phyloP scores from a whole-genome alignment of 257 asterid species.

The Lavandula angustifolia region DNA sequence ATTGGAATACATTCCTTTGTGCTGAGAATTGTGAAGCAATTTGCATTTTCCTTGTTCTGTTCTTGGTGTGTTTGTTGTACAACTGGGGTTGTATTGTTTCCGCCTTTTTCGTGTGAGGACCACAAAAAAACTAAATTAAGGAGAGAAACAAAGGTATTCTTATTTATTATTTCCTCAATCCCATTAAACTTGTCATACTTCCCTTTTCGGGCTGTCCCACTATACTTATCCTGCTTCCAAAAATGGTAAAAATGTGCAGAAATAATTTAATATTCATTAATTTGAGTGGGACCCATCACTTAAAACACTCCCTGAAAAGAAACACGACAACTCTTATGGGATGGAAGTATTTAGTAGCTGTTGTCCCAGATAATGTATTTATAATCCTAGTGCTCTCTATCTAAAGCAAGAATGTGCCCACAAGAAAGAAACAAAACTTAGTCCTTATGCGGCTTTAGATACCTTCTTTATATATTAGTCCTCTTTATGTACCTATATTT shows the following conservation, averaged over 20 bases:
- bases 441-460: background rate
- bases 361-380: background rate
- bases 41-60: slow-evolving; percentile 10
- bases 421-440: background rate
- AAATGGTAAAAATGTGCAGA: no score
- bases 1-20: slow-evolving; percentile 19
- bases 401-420: background rate
- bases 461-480: slow-evolving; percentile 17
- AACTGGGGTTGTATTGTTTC: background rate
- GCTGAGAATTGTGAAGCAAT: slow-evolving; percentile 12
- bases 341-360: no score
- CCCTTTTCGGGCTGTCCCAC: no score
- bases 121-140: background rate
- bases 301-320: no score
- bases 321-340: no score
- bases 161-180: no score
- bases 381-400: background rate
- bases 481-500: background rate
- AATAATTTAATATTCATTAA: no score
- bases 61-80: slow-evolving; percentile 3
- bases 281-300: no score
- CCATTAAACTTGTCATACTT: no score
- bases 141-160: background rate
- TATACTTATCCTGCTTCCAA: no score
- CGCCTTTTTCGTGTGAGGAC: background rate